Evolutionary conservation across 441 rosid species (phyloP).

Genomic region (Gossypium davidsonii): DNA sequence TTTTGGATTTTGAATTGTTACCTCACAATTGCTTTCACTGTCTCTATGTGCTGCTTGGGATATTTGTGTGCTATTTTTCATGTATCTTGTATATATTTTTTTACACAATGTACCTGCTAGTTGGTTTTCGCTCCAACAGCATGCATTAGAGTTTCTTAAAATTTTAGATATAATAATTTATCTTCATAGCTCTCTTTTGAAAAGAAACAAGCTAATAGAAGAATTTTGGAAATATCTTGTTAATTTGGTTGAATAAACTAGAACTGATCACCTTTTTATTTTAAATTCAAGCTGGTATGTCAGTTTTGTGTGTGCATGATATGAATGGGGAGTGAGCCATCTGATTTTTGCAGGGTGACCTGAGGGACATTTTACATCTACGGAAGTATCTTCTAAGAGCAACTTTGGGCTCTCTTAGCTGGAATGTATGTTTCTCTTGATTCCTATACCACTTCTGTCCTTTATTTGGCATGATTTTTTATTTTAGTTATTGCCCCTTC

Average conservation of each 20-base stretch:
- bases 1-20: slow-evolving; percentile 5
- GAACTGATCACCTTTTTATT: not conserved
- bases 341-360: slow-evolving; percentile 59
- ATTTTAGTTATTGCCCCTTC: not conserved
- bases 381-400: slow-evolving; percentile 73
- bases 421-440: slow-evolving; percentile 53
- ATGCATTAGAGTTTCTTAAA: not conserved
- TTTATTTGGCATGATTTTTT: not conserved
- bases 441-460: not conserved
- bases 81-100: not conserved
- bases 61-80: not conserved
- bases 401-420: slow-evolving; percentile 47
- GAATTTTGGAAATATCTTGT: not conserved
- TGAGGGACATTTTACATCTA: slow-evolving; percentile 68
- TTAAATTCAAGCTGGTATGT: not conserved
- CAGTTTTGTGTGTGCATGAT: not conserved
- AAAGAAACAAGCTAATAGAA: not conserved
- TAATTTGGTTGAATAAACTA: not conserved
- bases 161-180: not conserved
- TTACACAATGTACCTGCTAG: not conserved
- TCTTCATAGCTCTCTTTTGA: not conserved
- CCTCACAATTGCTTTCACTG: not conserved
- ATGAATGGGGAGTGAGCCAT: not conserved
- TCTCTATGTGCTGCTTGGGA: not conserved
- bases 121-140: not conserved